A percentile compares a stretch with the other conserved stretches of the same genome.
These are phyloP conservation scores for Protomyces lactucae-debilis DNA, from an alignment of 1,139 yeast genomes.

Conservation along the genomic window DNA sequence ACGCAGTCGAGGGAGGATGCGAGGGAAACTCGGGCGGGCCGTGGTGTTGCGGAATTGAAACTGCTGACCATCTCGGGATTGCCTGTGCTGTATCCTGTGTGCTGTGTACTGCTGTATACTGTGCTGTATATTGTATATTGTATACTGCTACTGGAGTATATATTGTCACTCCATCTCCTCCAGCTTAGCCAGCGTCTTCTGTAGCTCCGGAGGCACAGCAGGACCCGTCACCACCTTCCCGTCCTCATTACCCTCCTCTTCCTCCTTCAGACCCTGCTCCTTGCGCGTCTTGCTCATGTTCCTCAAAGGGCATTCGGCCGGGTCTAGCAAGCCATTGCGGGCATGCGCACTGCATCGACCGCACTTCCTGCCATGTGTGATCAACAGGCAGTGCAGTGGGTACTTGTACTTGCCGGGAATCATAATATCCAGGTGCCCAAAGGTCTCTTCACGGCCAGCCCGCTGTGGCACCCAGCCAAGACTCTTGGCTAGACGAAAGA, in stretches of 20 bases:
- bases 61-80: too few species aligned
- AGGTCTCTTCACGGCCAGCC: constrained; percentile 24
- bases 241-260: constrained; percentile 3
- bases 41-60: too few species aligned
- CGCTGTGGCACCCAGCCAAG: constrained; percentile 25
- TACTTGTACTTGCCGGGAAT: constrained; percentile 24
- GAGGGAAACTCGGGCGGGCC: too few species aligned
- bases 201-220: constrained; percentile 7
- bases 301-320: constrained; percentile 14
- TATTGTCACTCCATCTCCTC: background rate
- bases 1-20: too few species aligned
- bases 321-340: constrained; percentile 2
- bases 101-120: too few species aligned
- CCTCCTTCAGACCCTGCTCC: constrained; percentile 16
- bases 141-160: too few species aligned
- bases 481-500: constrained; percentile 18
- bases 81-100: too few species aligned
- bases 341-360: constrained; percentile 24
- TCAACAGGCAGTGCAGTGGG: constrained; percentile 23
- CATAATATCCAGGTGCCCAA: constrained; percentile 19
- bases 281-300: constrained; percentile 17
- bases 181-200: constrained; percentile 28
- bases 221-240: background rate
- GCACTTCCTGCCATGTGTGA: constrained; percentile 21
- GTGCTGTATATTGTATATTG: too few species aligned